Evolutionary conservation across 1,139 yeast genomes (phyloP).

Genomic region (Candida sp.): DNA sequence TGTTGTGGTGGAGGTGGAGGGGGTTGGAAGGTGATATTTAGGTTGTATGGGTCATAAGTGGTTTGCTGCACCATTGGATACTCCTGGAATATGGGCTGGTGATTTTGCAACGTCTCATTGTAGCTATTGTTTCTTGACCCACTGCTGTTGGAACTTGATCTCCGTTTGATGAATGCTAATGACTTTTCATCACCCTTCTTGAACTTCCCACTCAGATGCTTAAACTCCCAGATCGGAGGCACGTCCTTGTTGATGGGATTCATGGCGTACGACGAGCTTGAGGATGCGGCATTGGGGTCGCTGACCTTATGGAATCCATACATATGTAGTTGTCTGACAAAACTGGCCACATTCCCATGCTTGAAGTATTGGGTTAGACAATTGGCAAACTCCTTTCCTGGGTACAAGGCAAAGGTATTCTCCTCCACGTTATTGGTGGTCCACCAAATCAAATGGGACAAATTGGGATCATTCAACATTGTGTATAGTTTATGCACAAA

Average conservation of each 20-base stretch:
- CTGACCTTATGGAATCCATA: slow-evolving; percentile 58
- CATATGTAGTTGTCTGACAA: slow-evolving; percentile 53
- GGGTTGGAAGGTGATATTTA: neutral
- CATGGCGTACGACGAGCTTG: slow-evolving; percentile 2
- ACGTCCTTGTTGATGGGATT: slow-evolving; percentile 24
- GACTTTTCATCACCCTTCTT: slow-evolving; percentile 74
- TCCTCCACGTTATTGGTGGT: slow-evolving; percentile 58
- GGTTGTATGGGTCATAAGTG: slow-evolving; percentile 6
- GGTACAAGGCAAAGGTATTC: slow-evolving; percentile 65
- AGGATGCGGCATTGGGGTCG: slow-evolving; percentile 25
- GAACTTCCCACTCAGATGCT: slow-evolving; percentile 81
- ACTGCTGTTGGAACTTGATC: slow-evolving; percentile 44
- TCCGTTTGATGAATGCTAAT: slow-evolving; percentile 67
- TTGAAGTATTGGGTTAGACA: slow-evolving; percentile 48
- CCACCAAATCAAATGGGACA: slow-evolving; percentile 75
- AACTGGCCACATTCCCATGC: slow-evolving; percentile 52
- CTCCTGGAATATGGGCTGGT: slow-evolving; percentile 5
- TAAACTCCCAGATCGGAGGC: slow-evolving; percentile 78
- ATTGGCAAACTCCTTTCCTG: slow-evolving; percentile 53
- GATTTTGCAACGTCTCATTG: slow-evolving; percentile 12
- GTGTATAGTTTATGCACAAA: slow-evolving; percentile 66
- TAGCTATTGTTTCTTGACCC: slow-evolving; percentile 19
- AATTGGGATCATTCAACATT: slow-evolving; percentile 59
- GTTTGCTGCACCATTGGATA: slow-evolving; percentile 2
- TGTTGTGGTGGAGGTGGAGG: slow-evolving; percentile 2